Conservation (phyloP, 2,329 filamentous ascomycete genomes). For the Cryphonectria parasitica region DNA sequence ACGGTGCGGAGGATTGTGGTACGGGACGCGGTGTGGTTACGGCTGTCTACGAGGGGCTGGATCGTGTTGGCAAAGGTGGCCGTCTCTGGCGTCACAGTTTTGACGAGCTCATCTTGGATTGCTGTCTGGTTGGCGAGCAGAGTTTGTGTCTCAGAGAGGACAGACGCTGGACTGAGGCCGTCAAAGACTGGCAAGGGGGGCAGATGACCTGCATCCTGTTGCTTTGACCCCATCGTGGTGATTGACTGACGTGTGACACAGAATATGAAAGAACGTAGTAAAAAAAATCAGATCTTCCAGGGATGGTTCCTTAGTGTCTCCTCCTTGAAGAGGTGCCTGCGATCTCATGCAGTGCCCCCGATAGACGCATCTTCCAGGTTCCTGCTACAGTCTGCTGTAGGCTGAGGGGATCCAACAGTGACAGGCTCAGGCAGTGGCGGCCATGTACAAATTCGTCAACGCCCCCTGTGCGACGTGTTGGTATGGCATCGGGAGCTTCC, state of each 20-base stretch:
- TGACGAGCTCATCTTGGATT: not conserved
- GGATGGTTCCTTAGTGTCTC: not conserved
- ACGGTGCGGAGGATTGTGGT: not conserved
- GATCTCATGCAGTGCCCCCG: not conserved
- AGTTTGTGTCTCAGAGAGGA: not conserved
- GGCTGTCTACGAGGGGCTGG: not conserved
- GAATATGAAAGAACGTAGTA: not conserved
- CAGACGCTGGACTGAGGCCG: not conserved
- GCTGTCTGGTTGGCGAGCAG: not conserved
- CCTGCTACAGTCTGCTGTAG: not conserved
- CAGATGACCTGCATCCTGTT: not conserved
- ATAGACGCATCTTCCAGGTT: not conserved
- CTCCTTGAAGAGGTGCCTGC: not conserved
- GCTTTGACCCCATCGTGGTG: not conserved
- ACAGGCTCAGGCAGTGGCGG: not conserved
- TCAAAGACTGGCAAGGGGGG: not conserved
- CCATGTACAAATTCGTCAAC: not conserved
- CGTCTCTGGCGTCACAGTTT: not conserved
- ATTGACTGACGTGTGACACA: not conserved
- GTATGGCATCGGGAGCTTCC: not conserved
- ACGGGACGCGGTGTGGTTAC: not conserved
- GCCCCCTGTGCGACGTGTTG: not conserved
- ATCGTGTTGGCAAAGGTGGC: not conserved
- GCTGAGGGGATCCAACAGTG: not conserved
- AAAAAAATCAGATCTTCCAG: not conserved